Evolutionary conservation across 768 basidiomycete species (phyloP).

Genomic region (Saitozyma podzolica): DNA sequence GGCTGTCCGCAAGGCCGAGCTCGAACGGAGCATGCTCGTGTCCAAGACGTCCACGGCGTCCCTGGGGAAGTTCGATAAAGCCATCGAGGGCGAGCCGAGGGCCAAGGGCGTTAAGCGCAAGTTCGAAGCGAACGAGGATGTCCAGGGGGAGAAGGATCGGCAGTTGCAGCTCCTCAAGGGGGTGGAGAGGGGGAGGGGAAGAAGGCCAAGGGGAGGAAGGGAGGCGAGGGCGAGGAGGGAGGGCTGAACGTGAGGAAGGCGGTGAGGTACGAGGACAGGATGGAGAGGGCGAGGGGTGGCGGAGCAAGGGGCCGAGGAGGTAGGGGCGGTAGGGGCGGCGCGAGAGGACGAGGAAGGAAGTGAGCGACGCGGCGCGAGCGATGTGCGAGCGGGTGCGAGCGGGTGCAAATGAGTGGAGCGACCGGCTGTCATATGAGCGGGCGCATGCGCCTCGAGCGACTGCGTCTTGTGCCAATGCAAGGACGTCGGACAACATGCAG

Average conservation of each 20-base stretch:
- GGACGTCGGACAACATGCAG: too few relatives aligned
- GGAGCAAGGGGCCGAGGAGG: slow-evolving; percentile 1
- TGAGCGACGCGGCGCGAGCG: neutral
- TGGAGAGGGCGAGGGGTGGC: slow-evolving; percentile 10
- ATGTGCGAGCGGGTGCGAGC: too few relatives aligned
- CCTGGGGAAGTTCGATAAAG: slow-evolving; percentile 87
- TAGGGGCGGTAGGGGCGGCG: slow-evolving; percentile 1
- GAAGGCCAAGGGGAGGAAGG: slow-evolving; percentile 60
- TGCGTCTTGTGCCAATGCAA: too few relatives aligned
- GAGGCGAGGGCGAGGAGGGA: slow-evolving; percentile 56
- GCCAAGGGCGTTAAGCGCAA: slow-evolving; percentile 83
- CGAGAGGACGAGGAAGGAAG: neutral
- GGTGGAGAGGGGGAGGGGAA: slow-evolving; percentile 65
- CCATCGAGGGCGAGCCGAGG: slow-evolving; percentile 88
- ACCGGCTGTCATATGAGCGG: too few relatives aligned
- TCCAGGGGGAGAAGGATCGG: slow-evolving; percentile 67
- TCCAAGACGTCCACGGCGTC: slow-evolving; percentile 85
- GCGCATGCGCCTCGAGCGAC: too few relatives aligned
- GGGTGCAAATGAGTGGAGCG: too few relatives aligned
- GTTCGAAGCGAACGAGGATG: slow-evolving; percentile 80
- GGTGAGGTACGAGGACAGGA: slow-evolving; percentile 58
- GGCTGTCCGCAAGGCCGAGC: slow-evolving; percentile 64
- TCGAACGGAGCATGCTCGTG: slow-evolving; percentile 73
- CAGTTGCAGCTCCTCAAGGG: slow-evolving; percentile 74
- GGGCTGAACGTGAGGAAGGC: slow-evolving; percentile 88